These are phyloP conservation scores for Neoboletus brunneissimus DNA, from an alignment of 768 basidiomycete species.

Conservation along the genomic window DNA sequence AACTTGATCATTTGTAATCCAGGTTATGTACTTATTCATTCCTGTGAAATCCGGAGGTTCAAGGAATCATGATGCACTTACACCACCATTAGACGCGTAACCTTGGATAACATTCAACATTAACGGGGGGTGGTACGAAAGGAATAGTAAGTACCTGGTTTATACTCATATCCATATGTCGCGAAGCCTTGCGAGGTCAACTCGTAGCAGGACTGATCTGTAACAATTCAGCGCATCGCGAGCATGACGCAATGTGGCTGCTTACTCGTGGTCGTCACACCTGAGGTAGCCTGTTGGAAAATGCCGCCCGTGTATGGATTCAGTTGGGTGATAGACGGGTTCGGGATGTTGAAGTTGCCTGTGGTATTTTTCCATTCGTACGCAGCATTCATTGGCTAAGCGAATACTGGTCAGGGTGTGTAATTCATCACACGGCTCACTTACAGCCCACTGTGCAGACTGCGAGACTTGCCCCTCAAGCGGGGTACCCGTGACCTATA, in stretches of 20 bases:
- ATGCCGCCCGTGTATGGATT: slow-evolving; percentile 74
- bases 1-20: slow-evolving; percentile 61
- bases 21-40: slow-evolving; percentile 63
- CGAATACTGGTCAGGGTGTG: slow-evolving; percentile 1
- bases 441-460: slow-evolving; percentile 77
- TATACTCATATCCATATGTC: slow-evolving; percentile 80
- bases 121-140: neutral
- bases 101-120: slow-evolving; percentile 14
- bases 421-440: slow-evolving; percentile 21
- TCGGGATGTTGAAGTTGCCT: slow-evolving; percentile 53
- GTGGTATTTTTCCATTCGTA: slow-evolving; percentile 70
- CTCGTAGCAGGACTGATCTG: slow-evolving; percentile 71
- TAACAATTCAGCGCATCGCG: neutral
- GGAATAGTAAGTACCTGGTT: slow-evolving; percentile 46
- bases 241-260: neutral
- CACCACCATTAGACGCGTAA: slow-evolving; percentile 41
- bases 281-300: slow-evolving; percentile 83
- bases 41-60: slow-evolving; percentile 2
- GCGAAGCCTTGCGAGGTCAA: slow-evolving; percentile 50
- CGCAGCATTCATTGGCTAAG: slow-evolving; percentile 71
- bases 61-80: slow-evolving; percentile 31
- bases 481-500: slow-evolving; percentile 36
- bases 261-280: slow-evolving; percentile 57
- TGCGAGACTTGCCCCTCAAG: slow-evolving; percentile 68
- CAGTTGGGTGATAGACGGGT: slow-evolving; percentile 47